These are phyloP conservation scores for Colletotrichum tropicicola DNA, from an alignment of 2,329 filamentous ascomycete genomes.

Conservation along the genomic window DNA sequence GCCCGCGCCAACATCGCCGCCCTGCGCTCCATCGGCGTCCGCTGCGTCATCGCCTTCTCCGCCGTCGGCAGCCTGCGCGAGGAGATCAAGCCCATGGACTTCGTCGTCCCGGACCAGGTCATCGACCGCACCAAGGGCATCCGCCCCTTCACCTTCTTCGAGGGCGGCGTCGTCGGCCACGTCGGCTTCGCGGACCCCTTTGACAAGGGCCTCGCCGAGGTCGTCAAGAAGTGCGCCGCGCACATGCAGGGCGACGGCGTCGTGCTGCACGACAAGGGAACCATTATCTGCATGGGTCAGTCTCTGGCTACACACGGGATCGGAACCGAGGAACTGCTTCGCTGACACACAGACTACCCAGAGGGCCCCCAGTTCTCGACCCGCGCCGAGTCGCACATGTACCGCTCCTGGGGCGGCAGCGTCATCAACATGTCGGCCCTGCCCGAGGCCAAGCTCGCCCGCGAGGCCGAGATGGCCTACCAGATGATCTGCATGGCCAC, in stretches of 20 bases:
- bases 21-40: constrained; percentile 88
- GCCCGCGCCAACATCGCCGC: constrained; percentile 97
- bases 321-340: neutral
- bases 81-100: constrained; percentile 94
- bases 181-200: constrained; percentile 97
- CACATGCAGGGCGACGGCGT: constrained; percentile 85
- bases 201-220: constrained; percentile 77
- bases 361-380: constrained; percentile 99
- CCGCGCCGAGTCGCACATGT: constrained; percentile 93
- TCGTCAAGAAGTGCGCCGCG: constrained; percentile 81
- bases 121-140: constrained; percentile 98
- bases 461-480: constrained; percentile 95
- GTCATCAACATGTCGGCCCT: constrained; percentile 99
- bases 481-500: constrained; percentile 99
- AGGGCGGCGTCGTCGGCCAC: constrained; percentile 90
- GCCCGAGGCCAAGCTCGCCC: constrained; percentile 94
- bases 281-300: constrained; percentile 90
- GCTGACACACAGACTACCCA: constrained; percentile 39
- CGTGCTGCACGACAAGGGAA: constrained; percentile 83
- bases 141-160: constrained; percentile 95
- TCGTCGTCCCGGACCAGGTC: constrained; percentile 94
- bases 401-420: constrained; percentile 90
- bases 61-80: constrained; percentile 94
- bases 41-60: constrained; percentile 92
- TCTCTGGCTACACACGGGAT: too few species aligned